Base-by-base conservation (phyloP, 441 rosid species). In the Syzygium malaccense region DNA sequence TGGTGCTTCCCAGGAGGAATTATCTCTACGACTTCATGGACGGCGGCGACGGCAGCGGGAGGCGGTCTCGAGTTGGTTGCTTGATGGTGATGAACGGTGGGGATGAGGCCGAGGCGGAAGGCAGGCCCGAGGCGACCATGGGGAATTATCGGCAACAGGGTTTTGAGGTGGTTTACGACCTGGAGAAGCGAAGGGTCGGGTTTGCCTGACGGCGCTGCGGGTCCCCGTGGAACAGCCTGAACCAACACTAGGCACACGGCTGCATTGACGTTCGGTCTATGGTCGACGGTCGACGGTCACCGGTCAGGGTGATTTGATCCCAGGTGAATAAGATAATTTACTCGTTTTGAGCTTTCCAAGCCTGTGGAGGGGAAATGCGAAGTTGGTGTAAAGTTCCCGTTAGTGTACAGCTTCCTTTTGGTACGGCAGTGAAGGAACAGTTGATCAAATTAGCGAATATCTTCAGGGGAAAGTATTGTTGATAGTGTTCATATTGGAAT, bases 91-190 rank as follows among this genome's bases (percentile, higher is more conserved):
- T 94, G 86, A 90, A 89, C 13, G 93, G 90, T 55, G 91, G 91
- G 68, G 89, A 55, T 60, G 89, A 60, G 57, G 90, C 51, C 25
- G 56, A 41, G 62, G 78, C 28, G 26, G 88, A 3, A 2, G 89
- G 84, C 17, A 95, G 95, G 55, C 95, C 96, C 4, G 92, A 91
- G 85, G 90, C 92, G 7, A 91, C 90, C 54, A 85, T 95, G 85
- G 95, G 96, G 90, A 94, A 91, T 89, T 94, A 91, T 87, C 94
- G 90, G 91, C 90, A 91, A 92, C 95, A 93, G 92, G 94, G 93
- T 88, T 95, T 88, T 88, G 87, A 91, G 62, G 91, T 95, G 91
- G 95, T 94, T 75, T 95, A 91, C 88, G 96, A 94, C 93, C 75
- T 95, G 7, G 92, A 71, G 91, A 94, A 94, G 87, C 90, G 88